Evolutionary conservation across 78 protist species (phyloP).

Genomic region (Mastigamoeba balamuthi): DNA sequence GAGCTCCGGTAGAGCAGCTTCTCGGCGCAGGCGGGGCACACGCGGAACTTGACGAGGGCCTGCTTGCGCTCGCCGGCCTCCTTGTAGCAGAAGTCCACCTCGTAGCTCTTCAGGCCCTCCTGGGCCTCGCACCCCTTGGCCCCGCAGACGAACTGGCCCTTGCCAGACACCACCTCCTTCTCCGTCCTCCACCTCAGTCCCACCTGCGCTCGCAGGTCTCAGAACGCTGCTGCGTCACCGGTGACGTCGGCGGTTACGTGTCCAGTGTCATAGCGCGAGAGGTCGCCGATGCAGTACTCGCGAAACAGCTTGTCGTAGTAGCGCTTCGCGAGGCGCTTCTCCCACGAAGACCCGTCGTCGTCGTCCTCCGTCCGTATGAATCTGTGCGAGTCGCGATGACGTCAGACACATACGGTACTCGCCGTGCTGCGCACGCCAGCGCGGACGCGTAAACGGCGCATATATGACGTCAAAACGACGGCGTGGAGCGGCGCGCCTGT

Average conservation of each 20-base stretch:
- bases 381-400: not conserved
- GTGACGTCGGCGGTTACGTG: not conserved
- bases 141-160: slow-evolving; percentile 70
- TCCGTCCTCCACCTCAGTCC: slow-evolving; percentile 75
- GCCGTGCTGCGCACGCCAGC: not conserved
- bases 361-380: not conserved
- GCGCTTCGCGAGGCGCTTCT: slow-evolving; percentile 46
- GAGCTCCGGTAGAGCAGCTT: not conserved
- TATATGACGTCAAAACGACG: not conserved
- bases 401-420: no score
- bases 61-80: not conserved
- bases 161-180: slow-evolving; percentile 54
- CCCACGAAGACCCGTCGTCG: slow-evolving; percentile 28
- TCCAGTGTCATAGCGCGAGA: slow-evolving; percentile 33
- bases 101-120: not conserved
- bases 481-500: not conserved
- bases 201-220: no score
- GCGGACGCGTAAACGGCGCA: not conserved
- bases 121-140: slow-evolving; percentile 6
- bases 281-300: slow-evolving; percentile 63
- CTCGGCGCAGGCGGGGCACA: not conserved
- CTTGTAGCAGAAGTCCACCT: not conserved
- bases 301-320: slow-evolving; percentile 63
- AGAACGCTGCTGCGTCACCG: not conserved
- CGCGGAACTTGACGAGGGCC: not conserved